Evolutionary conservation across 2,329 filamentous ascomycete genomes (phyloP).

Genomic region (Hymenoscyphus repandus): DNA sequence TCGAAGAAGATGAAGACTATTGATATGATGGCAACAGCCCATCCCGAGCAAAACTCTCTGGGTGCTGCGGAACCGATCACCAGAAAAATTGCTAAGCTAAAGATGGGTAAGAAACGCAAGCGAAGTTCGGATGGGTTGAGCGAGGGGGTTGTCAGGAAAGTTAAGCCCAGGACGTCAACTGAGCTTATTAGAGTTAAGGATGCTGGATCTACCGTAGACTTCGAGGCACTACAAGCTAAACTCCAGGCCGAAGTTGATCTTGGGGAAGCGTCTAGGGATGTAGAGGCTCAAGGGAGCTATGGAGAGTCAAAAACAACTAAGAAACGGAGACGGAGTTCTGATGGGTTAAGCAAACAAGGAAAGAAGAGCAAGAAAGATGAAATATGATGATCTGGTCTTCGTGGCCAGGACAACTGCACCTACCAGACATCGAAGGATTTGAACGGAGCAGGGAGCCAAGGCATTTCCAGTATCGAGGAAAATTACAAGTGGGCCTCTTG

Average conservation of each 20-base stretch:
- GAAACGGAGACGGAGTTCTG: conserved; percentile 4
- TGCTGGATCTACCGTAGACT: conserved; percentile 2
- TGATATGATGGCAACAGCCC: not conserved
- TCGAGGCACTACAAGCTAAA: conserved; percentile 2
- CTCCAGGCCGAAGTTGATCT: conserved; percentile 3
- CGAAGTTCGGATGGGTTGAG: too few species aligned
- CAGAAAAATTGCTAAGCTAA: not conserved
- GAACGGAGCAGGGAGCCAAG: too few species aligned
- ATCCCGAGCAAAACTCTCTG: not conserved
- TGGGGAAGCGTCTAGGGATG: conserved; percentile 6
- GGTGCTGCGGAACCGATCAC: not conserved
- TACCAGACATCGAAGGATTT: too few species aligned
- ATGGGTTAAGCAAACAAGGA: not conserved
- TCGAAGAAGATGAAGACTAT: conserved; percentile 4
- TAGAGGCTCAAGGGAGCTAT: not conserved
- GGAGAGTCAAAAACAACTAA: not conserved
- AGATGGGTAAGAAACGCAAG: too few species aligned
- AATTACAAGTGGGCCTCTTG: too few species aligned
- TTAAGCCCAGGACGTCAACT: not conserved
- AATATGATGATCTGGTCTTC: too few species aligned
- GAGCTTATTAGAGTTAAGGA: not conserved
- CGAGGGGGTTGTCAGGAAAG: not conserved
- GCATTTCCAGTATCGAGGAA: too few species aligned
- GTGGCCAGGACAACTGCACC: too few species aligned
- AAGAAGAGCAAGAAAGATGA: conserved; percentile 5